Conservation (phyloP, 169 alveolate species). For the Cryptosporidium meleagridis region DNA sequence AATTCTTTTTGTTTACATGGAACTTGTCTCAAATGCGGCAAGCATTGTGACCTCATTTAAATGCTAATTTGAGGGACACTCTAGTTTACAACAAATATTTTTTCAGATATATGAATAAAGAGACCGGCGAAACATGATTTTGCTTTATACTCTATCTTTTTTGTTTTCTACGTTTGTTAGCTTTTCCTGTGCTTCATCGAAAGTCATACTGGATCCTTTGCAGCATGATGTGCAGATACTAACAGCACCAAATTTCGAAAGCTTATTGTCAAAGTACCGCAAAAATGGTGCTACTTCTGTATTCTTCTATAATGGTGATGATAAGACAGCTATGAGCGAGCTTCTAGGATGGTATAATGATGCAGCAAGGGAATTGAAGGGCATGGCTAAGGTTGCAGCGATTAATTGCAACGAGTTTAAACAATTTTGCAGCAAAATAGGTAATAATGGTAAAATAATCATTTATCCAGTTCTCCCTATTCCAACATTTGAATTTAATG, state of each 20-base stretch:
- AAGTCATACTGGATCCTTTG: conserved; percentile 46
- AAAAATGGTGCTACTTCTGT: conserved; percentile 81
- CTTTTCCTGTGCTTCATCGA: background rate
- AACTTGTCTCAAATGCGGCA: conserved; percentile 45
- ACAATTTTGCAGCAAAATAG: conserved; percentile 82
- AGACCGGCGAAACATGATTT: background rate
- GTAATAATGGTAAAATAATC: conserved; percentile 80
- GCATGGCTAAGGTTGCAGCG: conserved; percentile 86
- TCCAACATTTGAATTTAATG: conserved; percentile 81
- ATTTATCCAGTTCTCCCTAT: conserved; percentile 88
- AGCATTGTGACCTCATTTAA: background rate
- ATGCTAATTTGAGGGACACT: background rate
- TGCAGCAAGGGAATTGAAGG: conserved; percentile 85
- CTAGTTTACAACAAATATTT: background rate
- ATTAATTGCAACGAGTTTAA: conserved; percentile 83
- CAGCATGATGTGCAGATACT: conserved; percentile 66
- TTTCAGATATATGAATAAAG: background rate
- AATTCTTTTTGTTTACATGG: background rate
- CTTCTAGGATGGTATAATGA: conserved; percentile 80
- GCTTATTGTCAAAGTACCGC: conserved; percentile 79
- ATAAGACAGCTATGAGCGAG: conserved; percentile 76
- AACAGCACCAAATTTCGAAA: conserved; percentile 78
- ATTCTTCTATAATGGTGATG: conserved; percentile 81
- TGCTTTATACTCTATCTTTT: background rate
- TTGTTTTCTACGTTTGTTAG: background rate